These are phyloP conservation scores for Glomus cerebriforme DNA, from an alignment of 192 early-diverging fungal genomes.

Conservation along the genomic window DNA sequence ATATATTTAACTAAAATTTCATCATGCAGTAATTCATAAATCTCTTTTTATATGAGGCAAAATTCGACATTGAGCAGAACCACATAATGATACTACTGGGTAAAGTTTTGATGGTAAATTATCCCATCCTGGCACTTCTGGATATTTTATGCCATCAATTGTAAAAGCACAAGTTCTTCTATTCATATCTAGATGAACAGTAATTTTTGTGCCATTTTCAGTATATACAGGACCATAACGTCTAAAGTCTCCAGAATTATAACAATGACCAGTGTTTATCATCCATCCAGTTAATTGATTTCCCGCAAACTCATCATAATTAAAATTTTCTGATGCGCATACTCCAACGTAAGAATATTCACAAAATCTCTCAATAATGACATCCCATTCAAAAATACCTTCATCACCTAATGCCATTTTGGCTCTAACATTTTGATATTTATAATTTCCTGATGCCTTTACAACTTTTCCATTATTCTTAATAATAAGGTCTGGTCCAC, in stretches of 20 bases:
- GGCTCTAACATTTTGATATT: not conserved
- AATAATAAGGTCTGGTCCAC: not conserved
- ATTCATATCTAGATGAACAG: constrained; percentile 29
- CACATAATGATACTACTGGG: constrained; percentile 6
- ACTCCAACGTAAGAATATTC: not conserved
- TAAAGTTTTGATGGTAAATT: constrained; percentile 28
- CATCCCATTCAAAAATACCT: constrained; percentile 23
- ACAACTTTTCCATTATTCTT: not conserved
- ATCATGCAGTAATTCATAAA: no score
- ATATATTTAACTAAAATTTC: no score
- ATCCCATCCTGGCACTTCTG: not conserved
- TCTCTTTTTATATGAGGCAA: not conserved
- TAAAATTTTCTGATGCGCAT: not conserved
- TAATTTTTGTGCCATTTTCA: not conserved
- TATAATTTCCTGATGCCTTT: not conserved
- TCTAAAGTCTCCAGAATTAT: not conserved
- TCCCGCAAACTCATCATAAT: not conserved
- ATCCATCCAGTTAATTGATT: not conserved
- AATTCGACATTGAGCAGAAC: not conserved
- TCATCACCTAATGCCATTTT: no score
- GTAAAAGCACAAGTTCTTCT: constrained; percentile 9
- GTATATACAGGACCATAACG: constrained; percentile 1
- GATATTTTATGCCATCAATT: constrained; percentile 17
- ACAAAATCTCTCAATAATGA: constrained; percentile 11
- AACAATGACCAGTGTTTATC: not conserved